Conservation (phyloP, 805 yeast species). For the Lipomyces orientalis region DNA sequence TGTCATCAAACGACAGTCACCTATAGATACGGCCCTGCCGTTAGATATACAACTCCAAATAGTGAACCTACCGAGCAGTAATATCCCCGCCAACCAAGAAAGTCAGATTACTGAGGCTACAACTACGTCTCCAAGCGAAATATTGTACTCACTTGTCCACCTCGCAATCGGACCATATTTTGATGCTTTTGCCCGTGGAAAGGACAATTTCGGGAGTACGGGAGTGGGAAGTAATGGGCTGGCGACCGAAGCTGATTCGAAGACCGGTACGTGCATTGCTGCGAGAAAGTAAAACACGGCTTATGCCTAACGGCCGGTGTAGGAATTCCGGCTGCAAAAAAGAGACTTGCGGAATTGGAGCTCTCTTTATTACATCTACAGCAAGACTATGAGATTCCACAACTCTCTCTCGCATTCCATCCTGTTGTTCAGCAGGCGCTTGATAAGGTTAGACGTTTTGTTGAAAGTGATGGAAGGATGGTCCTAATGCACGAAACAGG, state of each 20-base stretch:
- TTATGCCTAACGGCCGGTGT: conserved; percentile 16
- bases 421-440: conserved; percentile 54
- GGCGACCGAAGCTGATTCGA: conserved; percentile 22
- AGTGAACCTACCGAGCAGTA: conserved; percentile 46
- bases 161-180: conserved; percentile 74
- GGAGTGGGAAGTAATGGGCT: not conserved
- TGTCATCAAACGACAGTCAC: conserved; percentile 38
- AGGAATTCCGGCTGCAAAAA: conserved; percentile 57
- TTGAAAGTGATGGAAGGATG: not conserved
- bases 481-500: conserved; percentile 17
- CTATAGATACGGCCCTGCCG: conserved; percentile 26
- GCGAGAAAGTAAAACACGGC: not conserved
- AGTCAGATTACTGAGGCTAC: conserved; percentile 6
- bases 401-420: conserved; percentile 59
- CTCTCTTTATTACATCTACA: conserved; percentile 70
- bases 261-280: conserved; percentile 18
- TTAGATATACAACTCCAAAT: conserved; percentile 46
- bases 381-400: conserved; percentile 71
- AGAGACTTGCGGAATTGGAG: conserved; percentile 70
- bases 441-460: conserved; percentile 41
- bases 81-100: conserved; percentile 11
- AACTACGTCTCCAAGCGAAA: conserved; percentile 50
- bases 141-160: conserved; percentile 62
- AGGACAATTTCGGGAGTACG: conserved; percentile 15
- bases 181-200: conserved; percentile 52